These are phyloP conservation scores for Ajuga chamaepitys DNA, from an alignment of 257 asterid genomes.

Conservation along the genomic window DNA sequence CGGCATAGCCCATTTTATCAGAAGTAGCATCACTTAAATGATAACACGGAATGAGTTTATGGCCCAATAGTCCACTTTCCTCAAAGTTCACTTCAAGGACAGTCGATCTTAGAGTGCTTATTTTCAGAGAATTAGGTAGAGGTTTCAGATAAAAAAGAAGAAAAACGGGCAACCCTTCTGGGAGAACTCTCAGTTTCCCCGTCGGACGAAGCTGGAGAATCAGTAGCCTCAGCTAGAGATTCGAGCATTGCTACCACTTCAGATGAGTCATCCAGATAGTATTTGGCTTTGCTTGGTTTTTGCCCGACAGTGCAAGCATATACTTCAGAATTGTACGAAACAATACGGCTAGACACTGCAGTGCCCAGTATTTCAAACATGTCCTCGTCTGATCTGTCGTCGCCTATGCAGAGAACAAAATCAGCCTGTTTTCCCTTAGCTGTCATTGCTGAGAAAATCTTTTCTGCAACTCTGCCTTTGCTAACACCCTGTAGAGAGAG, in stretches of 20 bases:
- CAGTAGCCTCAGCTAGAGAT: slow-evolving; percentile 74
- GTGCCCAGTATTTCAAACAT: slow-evolving; percentile 74
- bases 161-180: slow-evolving; percentile 25
- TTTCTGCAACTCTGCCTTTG: slow-evolving; percentile 88
- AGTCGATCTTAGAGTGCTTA: slow-evolving; percentile 14
- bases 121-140: slow-evolving; percentile 9
- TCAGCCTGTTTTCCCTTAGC: slow-evolving; percentile 60
- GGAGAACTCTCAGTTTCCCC: slow-evolving; percentile 48
- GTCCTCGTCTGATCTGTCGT: slow-evolving; percentile 93
- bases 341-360: slow-evolving; percentile 54
- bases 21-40: slow-evolving; percentile 1
- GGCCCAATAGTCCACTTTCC: slow-evolving; percentile 5
- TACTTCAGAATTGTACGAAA: slow-evolving; percentile 65
- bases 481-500: slow-evolving; percentile 50
- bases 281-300: slow-evolving; percentile 92
- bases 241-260: slow-evolving; percentile 79
- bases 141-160: slow-evolving; percentile 26
- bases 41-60: slow-evolving; percentile 5
- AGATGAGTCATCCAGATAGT: slow-evolving; percentile 80
- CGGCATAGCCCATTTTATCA: not conserved
- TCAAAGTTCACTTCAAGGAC: slow-evolving; percentile 4
- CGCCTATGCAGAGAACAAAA: slow-evolving; percentile 90
- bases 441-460: slow-evolving; percentile 62
- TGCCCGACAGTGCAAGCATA: slow-evolving; percentile 94
- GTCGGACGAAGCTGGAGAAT: slow-evolving; percentile 67